A percentile compares a stretch with the other conserved stretches of the same genome.
phyloP scores from a whole-genome alignment of 495 filamentous ascomycete genomes.

The Cryomyces minteri region DNA sequence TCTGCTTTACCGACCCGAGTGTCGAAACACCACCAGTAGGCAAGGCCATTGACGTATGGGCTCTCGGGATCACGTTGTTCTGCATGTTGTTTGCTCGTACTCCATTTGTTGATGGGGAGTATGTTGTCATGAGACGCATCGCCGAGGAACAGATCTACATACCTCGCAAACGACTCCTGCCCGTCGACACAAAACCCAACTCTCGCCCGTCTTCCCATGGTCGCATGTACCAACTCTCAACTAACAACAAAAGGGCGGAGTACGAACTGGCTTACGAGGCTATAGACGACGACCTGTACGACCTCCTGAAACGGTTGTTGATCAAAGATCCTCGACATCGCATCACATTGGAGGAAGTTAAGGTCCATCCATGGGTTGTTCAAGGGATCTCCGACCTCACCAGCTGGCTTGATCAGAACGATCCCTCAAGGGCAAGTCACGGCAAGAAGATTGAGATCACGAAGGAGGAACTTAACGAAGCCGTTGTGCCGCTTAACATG shows the following conservation, averaged over 20 bases:
- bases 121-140: constrained; percentile 74
- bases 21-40: constrained; percentile 36
- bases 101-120: constrained; percentile 84
- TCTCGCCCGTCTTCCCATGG: constrained; percentile 17
- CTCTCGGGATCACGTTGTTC: constrained; percentile 86
- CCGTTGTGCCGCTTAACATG: constrained; percentile 76
- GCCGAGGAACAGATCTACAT: constrained; percentile 82
- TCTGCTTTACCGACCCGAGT: constrained; percentile 68
- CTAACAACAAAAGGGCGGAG: constrained; percentile 36
- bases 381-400: constrained; percentile 50
- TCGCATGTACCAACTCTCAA: constrained; percentile 11
- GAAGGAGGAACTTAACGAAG: constrained; percentile 69
- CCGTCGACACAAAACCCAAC: constrained; percentile 43
- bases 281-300: constrained; percentile 61
- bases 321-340: constrained; percentile 76
- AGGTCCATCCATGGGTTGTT: constrained; percentile 92
- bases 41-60: constrained; percentile 86
- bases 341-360: constrained; percentile 81
- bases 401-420: constrained; percentile 80
- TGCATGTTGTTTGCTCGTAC: constrained; percentile 86
- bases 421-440: constrained; percentile 61
- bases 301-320: constrained; percentile 66
- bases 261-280: constrained; percentile 70
- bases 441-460: constrained; percentile 88
- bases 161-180: constrained; percentile 57